Base-by-base conservation (phyloP, 1,284 basidiomycete species). In the Ustanciosporium gigantosporum region DNA sequence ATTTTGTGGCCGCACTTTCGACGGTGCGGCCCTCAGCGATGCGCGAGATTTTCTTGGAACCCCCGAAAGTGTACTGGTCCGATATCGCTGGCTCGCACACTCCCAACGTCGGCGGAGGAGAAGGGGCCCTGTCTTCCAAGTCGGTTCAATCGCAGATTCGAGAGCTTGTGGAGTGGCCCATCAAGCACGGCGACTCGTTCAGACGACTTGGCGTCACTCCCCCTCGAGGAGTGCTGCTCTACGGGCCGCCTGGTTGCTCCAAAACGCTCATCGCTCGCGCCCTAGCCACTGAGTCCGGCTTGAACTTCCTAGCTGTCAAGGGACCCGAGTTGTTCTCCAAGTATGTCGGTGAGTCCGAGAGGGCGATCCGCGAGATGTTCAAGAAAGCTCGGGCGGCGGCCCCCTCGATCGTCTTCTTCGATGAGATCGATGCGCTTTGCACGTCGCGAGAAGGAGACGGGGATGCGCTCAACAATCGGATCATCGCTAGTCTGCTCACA, bases 261-360 rank as follows among this genome's bases (percentile, higher is more conserved):
- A 98, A 98, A 81, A 99, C 95, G 0, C 82, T 98, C 36, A 86
- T 94, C 19, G 95, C 91, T 0, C 86, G 91, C 45, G 94, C 95
- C 1, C 87, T 94, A 68, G 95, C 95, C 3, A 89, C 87, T 24
- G 94, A 97, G 78, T 91, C 90, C 64, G 92, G 91, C 0, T 85
- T 97, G 58, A 98, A 98, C 79, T 98, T 97, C 74, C 84, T 98
- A 31, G 90, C 93, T n/a, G 90, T 98, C 48, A 96, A 96, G 78
- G 95, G 95, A 0, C 91, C 94, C 0, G 95, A 98, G 90, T 83
- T 97, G 1, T 80, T 97, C 46, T 97, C 89, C 81, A 98, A 98
- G 80, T 99, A 88, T 69, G 91, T 99, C 4, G 95, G 95, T 31
- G 95, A 98, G 79, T 95, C 91, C 1, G 95, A 99, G 79, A 84